A percentile compares a stretch with the other conserved stretches of the same genome.
These are phyloP conservation scores for Ottelia alismoides DNA, from an alignment of 106 monocot species.

Conservation along the genomic window DNA sequence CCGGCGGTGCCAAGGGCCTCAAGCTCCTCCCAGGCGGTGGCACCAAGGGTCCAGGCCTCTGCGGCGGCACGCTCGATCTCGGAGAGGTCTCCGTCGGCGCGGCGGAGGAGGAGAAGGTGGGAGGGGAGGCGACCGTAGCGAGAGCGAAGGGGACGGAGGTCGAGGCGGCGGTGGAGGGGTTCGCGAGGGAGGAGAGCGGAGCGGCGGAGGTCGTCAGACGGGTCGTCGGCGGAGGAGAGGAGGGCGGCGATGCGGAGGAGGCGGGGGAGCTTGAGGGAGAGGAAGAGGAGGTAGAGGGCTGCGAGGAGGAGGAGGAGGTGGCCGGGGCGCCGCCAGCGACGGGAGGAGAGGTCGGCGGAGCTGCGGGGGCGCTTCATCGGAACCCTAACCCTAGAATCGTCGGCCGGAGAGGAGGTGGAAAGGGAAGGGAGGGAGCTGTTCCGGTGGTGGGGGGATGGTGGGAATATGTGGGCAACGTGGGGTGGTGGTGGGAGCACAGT, in stretches of 20 bases:
- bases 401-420: too few species aligned
- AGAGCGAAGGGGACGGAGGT: constrained; percentile 18
- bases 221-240: constrained; percentile 5
- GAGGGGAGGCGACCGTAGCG: constrained; percentile 28
- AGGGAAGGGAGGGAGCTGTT: too few species aligned
- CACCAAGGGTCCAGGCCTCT: constrained; percentile 67
- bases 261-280: constrained; percentile 33
- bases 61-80: constrained; percentile 58
- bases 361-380: constrained; percentile 17
- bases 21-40: constrained; percentile 69
- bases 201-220: neutral
- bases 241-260: constrained; percentile 27
- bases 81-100: constrained; percentile 23
- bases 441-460: too few species aligned
- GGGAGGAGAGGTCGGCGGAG: constrained; percentile 2
- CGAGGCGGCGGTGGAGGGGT: constrained; percentile 10
- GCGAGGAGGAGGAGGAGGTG: constrained; percentile 26
- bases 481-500: too few species aligned
- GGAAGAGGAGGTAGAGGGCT: constrained; percentile 43
- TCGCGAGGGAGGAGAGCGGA: neutral
- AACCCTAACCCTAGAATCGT: too few species aligned
- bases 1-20: constrained; percentile 10
- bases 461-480: too few species aligned
- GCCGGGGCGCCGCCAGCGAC: constrained; percentile 17
- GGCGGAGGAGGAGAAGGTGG: constrained; percentile 24